Evolutionary conservation across 164 flowering plant species (phyloP).

Genomic region (Stephania japonica): DNA sequence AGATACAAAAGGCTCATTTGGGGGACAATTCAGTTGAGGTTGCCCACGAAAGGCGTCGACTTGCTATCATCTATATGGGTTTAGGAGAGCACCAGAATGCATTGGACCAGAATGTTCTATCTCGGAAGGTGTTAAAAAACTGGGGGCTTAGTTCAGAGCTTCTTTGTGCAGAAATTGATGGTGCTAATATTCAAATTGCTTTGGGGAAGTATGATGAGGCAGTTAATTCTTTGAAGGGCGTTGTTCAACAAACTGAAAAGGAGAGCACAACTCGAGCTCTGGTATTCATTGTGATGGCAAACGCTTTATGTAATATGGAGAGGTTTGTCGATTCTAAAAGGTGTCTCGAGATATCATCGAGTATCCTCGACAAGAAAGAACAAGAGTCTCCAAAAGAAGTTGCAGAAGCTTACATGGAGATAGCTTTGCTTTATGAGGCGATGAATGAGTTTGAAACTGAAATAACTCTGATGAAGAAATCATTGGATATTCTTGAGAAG

Average conservation of each 20-base stretch:
- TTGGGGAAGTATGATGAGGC: conserved; percentile 73
- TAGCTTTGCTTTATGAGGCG: conserved; percentile 59
- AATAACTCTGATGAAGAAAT: conserved; percentile 62
- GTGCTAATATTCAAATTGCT: conserved; percentile 86
- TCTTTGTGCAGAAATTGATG: conserved; percentile 78
- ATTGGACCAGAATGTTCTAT: conserved; percentile 69
- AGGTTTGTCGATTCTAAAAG: conserved; percentile 62
- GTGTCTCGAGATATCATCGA: conserved; percentile 68
- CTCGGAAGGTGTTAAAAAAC: conserved; percentile 62
- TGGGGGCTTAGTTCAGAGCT: conserved; percentile 70
- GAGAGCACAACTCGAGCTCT: conserved; percentile 71
- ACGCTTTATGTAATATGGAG: conserved; percentile 66
- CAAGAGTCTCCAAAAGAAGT: conserved; percentile 42
- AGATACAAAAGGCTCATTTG: conserved; percentile 48
- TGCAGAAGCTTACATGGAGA: conserved; percentile 77
- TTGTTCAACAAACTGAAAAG: conserved; percentile 64
- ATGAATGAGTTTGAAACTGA: conserved; percentile 88
- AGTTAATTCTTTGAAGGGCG: conserved; percentile 49
- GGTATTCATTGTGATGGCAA: conserved; percentile 68
- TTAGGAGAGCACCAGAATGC: conserved; percentile 82
- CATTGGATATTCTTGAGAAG: conserved; percentile 59
- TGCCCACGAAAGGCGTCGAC: conserved; percentile 75
- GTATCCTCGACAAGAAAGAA: conserved; percentile 68
- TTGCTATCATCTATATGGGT: conserved; percentile 79
- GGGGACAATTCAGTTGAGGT: conserved; percentile 84